phyloP scores from a whole-genome alignment of 257 asterid species.

The Penstemon newberryi region DNA sequence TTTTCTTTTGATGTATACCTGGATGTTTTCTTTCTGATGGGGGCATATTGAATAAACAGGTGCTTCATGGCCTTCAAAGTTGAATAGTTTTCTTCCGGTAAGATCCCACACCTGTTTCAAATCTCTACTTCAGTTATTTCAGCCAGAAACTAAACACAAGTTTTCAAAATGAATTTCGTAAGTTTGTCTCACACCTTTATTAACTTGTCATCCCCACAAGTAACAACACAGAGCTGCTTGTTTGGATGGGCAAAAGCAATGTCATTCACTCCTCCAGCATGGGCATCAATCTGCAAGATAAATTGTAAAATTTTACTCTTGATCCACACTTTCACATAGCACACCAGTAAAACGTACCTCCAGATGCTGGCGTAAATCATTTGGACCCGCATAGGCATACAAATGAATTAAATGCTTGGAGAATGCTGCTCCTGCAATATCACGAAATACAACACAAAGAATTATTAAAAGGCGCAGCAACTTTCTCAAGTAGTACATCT shows the following conservation, averaged over 20 bases:
- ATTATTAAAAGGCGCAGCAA: conserved; percentile 18
- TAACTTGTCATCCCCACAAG: conserved; percentile 97
- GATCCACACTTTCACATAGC: conserved; percentile 20
- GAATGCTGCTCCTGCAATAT: conserved; percentile 85
- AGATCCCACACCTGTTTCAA: conserved; percentile 95
- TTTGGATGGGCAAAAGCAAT: conserved; percentile 95
- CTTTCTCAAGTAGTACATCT: conserved; percentile 7
- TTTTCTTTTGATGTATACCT: conserved; percentile 46
- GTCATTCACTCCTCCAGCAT: conserved; percentile 87
- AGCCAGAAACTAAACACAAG: conserved; percentile 14
- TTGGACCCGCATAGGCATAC: conserved; percentile 77
- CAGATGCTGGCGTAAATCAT: conserved; percentile 81
- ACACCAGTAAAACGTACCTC: conserved; percentile 53
- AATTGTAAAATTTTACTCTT: conserved; percentile 24
- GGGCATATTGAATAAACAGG: conserved; percentile 97
- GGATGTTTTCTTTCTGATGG: conserved; percentile 93
- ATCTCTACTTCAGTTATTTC: conserved; percentile 36
- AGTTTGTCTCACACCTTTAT: conserved; percentile 61
- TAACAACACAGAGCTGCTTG: conserved; percentile 82
- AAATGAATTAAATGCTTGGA: conserved; percentile 86
- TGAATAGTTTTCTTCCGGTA: conserved; percentile 77
- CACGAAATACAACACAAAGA: conserved; percentile 29
- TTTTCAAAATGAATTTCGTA: conserved; percentile 5
- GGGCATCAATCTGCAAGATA: conserved; percentile 85
- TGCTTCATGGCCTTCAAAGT: conserved; percentile 97